Conservation (phyloP, 495 filamentous ascomycete species). For the Wilcoxina mikolae region DNA sequence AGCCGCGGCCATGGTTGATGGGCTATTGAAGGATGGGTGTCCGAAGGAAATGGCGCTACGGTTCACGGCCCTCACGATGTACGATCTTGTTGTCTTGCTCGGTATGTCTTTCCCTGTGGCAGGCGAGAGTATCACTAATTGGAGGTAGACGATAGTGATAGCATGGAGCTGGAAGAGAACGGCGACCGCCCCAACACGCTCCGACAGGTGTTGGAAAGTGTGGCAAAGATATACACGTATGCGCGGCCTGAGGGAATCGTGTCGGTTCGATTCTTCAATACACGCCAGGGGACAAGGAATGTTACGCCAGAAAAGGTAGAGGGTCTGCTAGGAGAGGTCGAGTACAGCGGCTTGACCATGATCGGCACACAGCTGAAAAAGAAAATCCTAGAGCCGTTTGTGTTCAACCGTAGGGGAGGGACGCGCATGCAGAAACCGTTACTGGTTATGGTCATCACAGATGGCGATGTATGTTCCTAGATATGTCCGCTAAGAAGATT, state of each 20-base stretch:
- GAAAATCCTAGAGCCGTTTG: neutral
- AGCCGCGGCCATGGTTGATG: no score
- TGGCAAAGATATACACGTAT: conserved; percentile 47
- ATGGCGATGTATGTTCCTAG: neutral
- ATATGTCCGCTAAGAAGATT: neutral
- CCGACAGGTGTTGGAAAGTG: conserved; percentile 43
- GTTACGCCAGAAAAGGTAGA: neutral
- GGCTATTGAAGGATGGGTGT: no score
- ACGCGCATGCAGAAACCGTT: conserved; percentile 7
- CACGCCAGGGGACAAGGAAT: neutral
- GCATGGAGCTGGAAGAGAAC: conserved; percentile 51
- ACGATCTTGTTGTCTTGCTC: no score
- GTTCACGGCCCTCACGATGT: no score
- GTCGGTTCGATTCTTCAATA: conserved; percentile 52
- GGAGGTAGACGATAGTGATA: conserved; percentile 60
- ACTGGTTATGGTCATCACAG: conserved; percentile 3
- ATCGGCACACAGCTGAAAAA: neutral
- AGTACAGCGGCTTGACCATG: neutral
- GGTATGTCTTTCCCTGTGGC: no score
- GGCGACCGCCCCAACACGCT: conserved; percentile 50
- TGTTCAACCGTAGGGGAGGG: neutral
- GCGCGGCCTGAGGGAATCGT: conserved; percentile 53
- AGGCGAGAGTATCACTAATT: no score
- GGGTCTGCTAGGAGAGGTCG: neutral
- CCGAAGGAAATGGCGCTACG: no score